phyloP scores from a whole-genome alignment of 1,284 basidiomycete genomes.

The Wolfiporia cocos region DNA sequence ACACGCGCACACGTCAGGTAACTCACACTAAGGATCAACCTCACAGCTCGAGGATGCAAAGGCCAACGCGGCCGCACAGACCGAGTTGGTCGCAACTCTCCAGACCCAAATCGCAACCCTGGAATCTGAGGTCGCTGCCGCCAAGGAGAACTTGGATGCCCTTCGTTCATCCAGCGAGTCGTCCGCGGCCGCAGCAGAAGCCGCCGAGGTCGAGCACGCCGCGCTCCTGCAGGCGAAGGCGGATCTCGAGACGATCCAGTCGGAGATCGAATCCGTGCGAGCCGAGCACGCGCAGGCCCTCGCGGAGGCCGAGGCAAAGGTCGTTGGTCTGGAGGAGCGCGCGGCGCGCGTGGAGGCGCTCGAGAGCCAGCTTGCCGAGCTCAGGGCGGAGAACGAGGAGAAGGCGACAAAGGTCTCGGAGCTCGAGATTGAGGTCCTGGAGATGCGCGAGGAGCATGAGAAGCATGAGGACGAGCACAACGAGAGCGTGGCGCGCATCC shows the following conservation, averaged over 20 bases:
- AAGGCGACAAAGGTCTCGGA: slow-evolving; percentile 69
- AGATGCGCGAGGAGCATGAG: slow-evolving; percentile 69
- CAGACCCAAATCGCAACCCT: slow-evolving; percentile 45
- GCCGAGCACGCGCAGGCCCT: slow-evolving; percentile 43
- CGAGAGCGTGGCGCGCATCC: slow-evolving; percentile 40
- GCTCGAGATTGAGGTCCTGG: slow-evolving; percentile 74
- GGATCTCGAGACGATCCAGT: slow-evolving; percentile 49
- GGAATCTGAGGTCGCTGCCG: slow-evolving; percentile 43
- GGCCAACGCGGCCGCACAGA: slow-evolving; percentile 32
- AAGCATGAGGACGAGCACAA: slow-evolving; percentile 52
- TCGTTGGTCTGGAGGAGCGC: slow-evolving; percentile 39
- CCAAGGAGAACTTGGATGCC: slow-evolving; percentile 46
- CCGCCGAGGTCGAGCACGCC: slow-evolving; percentile 55
- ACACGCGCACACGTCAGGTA: no score
- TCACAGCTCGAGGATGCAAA: slow-evolving; percentile 48
- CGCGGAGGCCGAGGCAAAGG: slow-evolving; percentile 39
- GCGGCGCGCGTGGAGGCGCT: slow-evolving; percentile 39
- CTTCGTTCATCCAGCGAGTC: slow-evolving; percentile 41
- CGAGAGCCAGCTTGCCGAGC: slow-evolving; percentile 44
- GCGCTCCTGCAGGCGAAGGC: slow-evolving; percentile 58
- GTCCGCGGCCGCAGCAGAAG: slow-evolving; percentile 36
- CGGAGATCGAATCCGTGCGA: slow-evolving; percentile 48
- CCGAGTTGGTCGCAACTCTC: slow-evolving; percentile 40
- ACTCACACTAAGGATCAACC: no score
- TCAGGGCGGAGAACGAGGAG: slow-evolving; percentile 70